phyloP scores from a whole-genome alignment of 768 basidiomycete genomes.

The Trametes meyenii region DNA sequence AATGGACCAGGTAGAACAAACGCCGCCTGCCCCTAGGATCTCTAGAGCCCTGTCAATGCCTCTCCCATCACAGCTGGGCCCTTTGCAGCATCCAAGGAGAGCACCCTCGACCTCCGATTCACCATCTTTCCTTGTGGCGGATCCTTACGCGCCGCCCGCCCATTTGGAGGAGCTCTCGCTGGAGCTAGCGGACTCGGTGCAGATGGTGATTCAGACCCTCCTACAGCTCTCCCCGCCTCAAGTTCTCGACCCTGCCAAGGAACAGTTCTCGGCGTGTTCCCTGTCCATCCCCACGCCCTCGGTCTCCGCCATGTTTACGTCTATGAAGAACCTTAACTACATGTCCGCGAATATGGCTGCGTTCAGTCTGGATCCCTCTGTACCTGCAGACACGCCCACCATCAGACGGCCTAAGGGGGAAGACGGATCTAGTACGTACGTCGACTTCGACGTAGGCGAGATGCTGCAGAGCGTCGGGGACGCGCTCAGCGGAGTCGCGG shows the following conservation, averaged over 20 bases:
- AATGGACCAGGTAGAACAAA: slow-evolving; percentile 34
- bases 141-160: slow-evolving; percentile 35
- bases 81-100: slow-evolving; percentile 71
- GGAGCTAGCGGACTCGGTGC: slow-evolving; percentile 89
- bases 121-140: slow-evolving; percentile 28
- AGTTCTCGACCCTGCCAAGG: slow-evolving; percentile 88
- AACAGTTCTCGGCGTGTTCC: slow-evolving; percentile 89
- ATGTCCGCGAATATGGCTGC: slow-evolving; percentile 82
- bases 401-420: slow-evolving; percentile 3
- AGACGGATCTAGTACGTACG: slow-evolving; percentile 15
- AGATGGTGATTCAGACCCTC: slow-evolving; percentile 89
- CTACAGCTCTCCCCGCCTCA: slow-evolving; percentile 90
- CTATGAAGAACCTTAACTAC: slow-evolving; percentile 93
- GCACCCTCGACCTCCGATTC: slow-evolving; percentile 21
- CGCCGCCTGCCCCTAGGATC: slow-evolving; percentile 51
- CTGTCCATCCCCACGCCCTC: slow-evolving; percentile 86
- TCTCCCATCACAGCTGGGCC: slow-evolving; percentile 74
- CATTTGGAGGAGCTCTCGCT: slow-evolving; percentile 72
- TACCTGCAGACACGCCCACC: slow-evolving; percentile 13
- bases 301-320: slow-evolving; percentile 85
- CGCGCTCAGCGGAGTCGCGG: slow-evolving; percentile 80
- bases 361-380: slow-evolving; percentile 37
- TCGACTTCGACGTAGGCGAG: slow-evolving; percentile 91
- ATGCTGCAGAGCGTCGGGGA: slow-evolving; percentile 89
- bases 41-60: slow-evolving; percentile 81